These are phyloP conservation scores for Agaricales sp. DNA, from an alignment of 1,284 basidiomycete genomes.

Conservation along the genomic window DNA sequence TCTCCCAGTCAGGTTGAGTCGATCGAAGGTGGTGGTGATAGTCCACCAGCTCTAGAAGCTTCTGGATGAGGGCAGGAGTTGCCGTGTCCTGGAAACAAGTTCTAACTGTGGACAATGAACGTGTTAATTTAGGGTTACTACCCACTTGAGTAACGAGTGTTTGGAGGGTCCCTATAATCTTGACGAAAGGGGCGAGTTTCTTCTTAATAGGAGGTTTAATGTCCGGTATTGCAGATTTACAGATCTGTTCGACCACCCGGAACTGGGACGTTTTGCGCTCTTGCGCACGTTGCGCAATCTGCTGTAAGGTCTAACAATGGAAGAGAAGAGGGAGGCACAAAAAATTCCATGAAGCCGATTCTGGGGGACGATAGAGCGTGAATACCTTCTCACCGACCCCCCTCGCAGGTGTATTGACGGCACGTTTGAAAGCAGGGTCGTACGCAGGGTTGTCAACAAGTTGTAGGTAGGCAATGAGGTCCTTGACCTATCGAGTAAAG, in stretches of 20 bases:
- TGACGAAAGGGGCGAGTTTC: conserved; percentile 53
- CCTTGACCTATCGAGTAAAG: conserved; percentile 51
- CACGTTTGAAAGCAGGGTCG: conserved; percentile 67
- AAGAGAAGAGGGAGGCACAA: not conserved
- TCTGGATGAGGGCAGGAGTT: conserved; percentile 59
- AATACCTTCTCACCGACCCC: conserved; percentile 78
- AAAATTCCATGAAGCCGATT: not conserved
- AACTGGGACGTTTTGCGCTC: conserved; percentile 45
- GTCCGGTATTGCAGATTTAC: conserved; percentile 48
- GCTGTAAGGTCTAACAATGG: conserved; percentile 52
- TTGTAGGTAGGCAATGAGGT: conserved; percentile 81
- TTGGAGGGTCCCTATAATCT: conserved; percentile 43
- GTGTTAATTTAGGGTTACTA: not conserved
- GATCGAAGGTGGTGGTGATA: conserved; percentile 68
- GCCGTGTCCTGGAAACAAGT: conserved; percentile 34
- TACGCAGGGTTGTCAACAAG: conserved; percentile 78
- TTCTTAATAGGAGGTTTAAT: conserved; percentile 58
- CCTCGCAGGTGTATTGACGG: conserved; percentile 69
- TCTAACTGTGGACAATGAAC: not conserved
- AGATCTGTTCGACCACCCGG: conserved; percentile 51
- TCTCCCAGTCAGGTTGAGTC: conserved; percentile 65
- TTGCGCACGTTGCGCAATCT: conserved; percentile 47
- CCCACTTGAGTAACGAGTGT: conserved; percentile 23
- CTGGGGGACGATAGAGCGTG: not conserved
- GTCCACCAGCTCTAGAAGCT: conserved; percentile 46